Conservation (phyloP, 805 yeast genomes). For the Millerozyma acaciae region DNA sequence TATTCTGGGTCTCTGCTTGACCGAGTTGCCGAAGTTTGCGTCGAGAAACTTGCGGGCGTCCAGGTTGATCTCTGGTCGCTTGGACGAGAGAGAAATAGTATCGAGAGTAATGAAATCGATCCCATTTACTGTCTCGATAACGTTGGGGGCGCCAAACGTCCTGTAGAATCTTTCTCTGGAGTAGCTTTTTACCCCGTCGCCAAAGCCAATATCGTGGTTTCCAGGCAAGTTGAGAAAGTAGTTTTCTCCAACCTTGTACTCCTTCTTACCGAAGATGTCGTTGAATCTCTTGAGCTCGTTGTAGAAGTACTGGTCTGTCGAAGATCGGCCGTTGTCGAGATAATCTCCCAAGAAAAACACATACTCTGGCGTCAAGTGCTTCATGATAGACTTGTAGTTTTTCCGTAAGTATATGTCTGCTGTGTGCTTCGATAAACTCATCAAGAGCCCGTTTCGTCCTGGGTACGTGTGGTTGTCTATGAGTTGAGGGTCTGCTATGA, state of each 20-base stretch:
- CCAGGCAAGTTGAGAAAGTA: conserved; percentile 59
- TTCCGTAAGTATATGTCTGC: conserved; percentile 36
- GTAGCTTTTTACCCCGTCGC: conserved; percentile 52
- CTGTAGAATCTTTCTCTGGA: conserved; percentile 26
- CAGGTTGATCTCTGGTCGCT: conserved; percentile 34
- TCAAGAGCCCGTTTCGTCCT: conserved; percentile 28
- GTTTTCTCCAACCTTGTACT: conserved; percentile 18
- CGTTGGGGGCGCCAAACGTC: conserved; percentile 32
- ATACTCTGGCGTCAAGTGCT: conserved; percentile 31
- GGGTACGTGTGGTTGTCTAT: conserved; percentile 44
- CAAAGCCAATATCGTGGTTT: conserved; percentile 95
- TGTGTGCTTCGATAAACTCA: conserved; percentile 36
- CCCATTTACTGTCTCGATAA: conserved; percentile 18
- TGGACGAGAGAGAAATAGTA: conserved; percentile 72
- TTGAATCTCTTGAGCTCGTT: conserved; percentile 29
- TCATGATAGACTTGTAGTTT: conserved; percentile 32
- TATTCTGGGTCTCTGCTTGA: conserved; percentile 49
- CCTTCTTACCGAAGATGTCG: conserved; percentile 22
- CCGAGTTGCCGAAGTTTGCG: conserved; percentile 7
- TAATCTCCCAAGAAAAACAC: conserved; percentile 41
- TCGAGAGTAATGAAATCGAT: conserved; percentile 54
- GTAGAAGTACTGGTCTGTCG: conserved; percentile 27
- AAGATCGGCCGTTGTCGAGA: conserved; percentile 38
- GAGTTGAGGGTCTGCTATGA: conserved; percentile 44
- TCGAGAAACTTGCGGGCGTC: conserved; percentile 57